phyloP scores from a whole-genome alignment of 345 rosid genomes.

The Brassica napus region Da-Ae NC_063451.1:37398001-37398500 shows the following conservation, averaged over 20 bases:
- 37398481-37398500: too few relatives aligned
- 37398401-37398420: background rate
- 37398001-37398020: conserved; percentile 5
- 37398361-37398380: background rate
- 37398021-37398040: background rate
- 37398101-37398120: background rate
- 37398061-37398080: background rate
- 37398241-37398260: background rate
- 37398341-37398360: background rate
- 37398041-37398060: background rate
- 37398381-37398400: background rate
- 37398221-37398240: conserved; percentile 1
- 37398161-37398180: background rate
- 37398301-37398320: background rate
- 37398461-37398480: too few relatives aligned
- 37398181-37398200: background rate
- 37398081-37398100: background rate
- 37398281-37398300: background rate
- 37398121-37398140: background rate
- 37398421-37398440: too few relatives aligned
- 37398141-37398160: background rate
- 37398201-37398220: background rate
- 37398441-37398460: too few relatives aligned
- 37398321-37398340: too few relatives aligned
- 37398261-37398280: background rate